A percentile compares a stretch with the other conserved stretches of the same genome.
Conservation (phyloP, 2,329 filamentous ascomycete genomes). For the Fusarium sacchari region DNA sequence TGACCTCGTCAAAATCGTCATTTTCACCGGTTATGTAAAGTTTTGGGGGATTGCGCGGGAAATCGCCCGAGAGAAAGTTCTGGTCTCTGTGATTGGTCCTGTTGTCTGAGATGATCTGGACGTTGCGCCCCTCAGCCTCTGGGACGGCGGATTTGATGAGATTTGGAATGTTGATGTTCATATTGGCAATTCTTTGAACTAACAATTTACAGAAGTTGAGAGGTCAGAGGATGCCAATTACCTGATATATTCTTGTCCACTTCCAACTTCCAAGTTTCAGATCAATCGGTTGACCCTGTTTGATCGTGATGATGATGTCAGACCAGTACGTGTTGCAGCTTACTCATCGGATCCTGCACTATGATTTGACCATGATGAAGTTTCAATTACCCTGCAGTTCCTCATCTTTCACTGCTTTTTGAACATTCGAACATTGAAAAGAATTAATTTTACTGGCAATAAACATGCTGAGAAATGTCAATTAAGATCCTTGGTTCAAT, state of each 20-base stretch:
- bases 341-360: neutral
- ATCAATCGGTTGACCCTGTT: slow-evolving; percentile 10
- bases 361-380: neutral
- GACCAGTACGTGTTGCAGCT: neutral
- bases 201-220: too few species aligned
- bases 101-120: slow-evolving; percentile 47
- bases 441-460: too few species aligned
- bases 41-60: slow-evolving; percentile 51
- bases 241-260: slow-evolving; percentile 10
- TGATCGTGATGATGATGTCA: slow-evolving; percentile 30
- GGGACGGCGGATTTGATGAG: slow-evolving; percentile 46
- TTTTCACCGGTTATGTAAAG: slow-evolving; percentile 56
- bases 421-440: accelerated
- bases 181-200: neutral
- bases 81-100: slow-evolving; percentile 53
- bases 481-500: accelerated
- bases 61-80: slow-evolving; percentile 54
- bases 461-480: accelerated
- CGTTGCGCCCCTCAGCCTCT: slow-evolving; percentile 47
- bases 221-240: neutral
- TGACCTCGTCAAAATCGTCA: slow-evolving; percentile 54
- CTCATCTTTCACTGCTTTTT: neutral
- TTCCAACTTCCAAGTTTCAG: slow-evolving; percentile 34
- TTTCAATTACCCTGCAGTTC: neutral
- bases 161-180: slow-evolving; percentile 45